phyloP scores from a whole-genome alignment of 2,329 filamentous ascomycete genomes.

The Aspergillus uvarum region DNA sequence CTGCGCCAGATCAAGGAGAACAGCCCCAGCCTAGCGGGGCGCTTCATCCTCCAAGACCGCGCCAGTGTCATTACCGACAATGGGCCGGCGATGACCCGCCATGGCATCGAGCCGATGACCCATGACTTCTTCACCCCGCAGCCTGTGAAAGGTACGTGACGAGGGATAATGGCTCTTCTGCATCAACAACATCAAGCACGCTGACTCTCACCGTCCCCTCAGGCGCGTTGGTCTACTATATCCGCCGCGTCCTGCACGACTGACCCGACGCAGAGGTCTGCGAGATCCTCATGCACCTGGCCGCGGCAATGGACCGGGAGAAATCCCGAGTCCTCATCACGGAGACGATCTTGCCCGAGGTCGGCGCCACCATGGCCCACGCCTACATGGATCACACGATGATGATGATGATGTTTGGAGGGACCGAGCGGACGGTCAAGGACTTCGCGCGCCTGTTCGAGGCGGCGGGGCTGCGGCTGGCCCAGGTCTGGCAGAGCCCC shows the following conservation, averaged over 20 bases:
- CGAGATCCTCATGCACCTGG: slow-evolving; percentile 24
- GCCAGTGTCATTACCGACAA: slow-evolving; percentile 16
- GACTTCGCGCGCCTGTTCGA: slow-evolving; percentile 1
- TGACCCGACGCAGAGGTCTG: slow-evolving; percentile 20
- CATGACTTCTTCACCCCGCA: slow-evolving; percentile 26
- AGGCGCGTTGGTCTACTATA: slow-evolving; percentile 32
- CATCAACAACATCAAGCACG: neutral
- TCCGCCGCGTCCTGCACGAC: slow-evolving; percentile 35
- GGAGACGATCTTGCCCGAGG: slow-evolving; percentile 28
- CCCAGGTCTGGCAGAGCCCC: neutral
- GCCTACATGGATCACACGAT: slow-evolving; percentile 4
- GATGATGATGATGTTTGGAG: slow-evolving; percentile 4
- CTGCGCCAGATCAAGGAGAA: slow-evolving; percentile 15
- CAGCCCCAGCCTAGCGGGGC: slow-evolving; percentile 15
- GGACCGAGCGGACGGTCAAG: neutral
- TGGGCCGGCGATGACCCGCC: slow-evolving; percentile 5
- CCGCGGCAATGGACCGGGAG: slow-evolving; percentile 22
- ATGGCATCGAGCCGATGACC: slow-evolving; percentile 18
- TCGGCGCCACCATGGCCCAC: slow-evolving; percentile 3
- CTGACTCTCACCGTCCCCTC: neutral
- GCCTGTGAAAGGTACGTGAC: slow-evolving; percentile 20
- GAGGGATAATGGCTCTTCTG: neutral
- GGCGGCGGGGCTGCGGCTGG: neutral
- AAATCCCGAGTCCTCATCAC: slow-evolving; percentile 25
- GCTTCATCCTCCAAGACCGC: slow-evolving; percentile 26